Base-by-base conservation (phyloP, 1,139 yeast genomes). In the Taiozyma sp. region DNA sequence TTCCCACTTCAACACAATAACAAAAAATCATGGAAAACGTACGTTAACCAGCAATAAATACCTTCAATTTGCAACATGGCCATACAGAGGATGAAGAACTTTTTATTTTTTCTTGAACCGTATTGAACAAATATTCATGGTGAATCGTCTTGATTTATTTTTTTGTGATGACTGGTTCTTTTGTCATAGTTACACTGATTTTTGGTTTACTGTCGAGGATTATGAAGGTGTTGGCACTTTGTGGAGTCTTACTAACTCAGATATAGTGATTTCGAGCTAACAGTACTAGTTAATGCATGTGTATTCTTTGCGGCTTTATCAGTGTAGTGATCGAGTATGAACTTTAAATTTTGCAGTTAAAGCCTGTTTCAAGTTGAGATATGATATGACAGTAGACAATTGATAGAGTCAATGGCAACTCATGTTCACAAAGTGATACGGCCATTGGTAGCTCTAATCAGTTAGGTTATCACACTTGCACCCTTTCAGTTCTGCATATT, bases 131-230 rank as follows among this genome's bases (percentile, higher is more conserved):
- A 48, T 51, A 48, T 46, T 44, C 42, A 44, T 45, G 54, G 51
- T 42, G 49, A 42, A 52, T 60, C 70, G 71, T 68, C 62, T 63
- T 70, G 71, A 62, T 54, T 44, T 50, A 52, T 54, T 59, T 58
- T 56, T 66, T 64, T 68, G 77, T 73, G 50, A 67, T 75, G 79
- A 74, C 70, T 53, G 62, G 71, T 68, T 68, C 63, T 58, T 68
- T 63, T 68, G 81, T 76, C 81, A 76, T 76, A 76, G 81, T 76
- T 76, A 76, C 81, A 76, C 81, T 76, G 81, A 76, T 68, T 50
- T 19, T 37, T 16, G 41, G 24, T 37, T 10, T 19, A 37, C n/a
- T 32, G 35, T n/a, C n/a, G 35, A 32, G 19, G 35, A 32, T 13
- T n/a, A 32, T 32, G 8, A n/a, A 32, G 35, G 35, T 6, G 35